Conservation (phyloP, 2,329 filamentous ascomycete species). For the Cercospora zeae-maydis region DNA sequence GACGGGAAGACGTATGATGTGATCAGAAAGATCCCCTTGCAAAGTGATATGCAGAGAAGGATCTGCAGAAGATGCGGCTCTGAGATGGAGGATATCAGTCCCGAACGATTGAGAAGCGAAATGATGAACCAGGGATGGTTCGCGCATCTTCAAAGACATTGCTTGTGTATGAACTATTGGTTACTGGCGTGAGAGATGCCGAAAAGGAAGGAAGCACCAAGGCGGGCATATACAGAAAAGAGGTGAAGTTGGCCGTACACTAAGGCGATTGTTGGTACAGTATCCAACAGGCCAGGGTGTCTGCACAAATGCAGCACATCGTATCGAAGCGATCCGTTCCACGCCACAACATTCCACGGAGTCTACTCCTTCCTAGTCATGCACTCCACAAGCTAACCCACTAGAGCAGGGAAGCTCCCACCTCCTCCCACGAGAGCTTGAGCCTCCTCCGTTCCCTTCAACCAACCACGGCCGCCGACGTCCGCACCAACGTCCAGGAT, state of each 20-base stretch:
- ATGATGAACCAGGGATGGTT: conserved; percentile 30
- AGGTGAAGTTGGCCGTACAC: background rate
- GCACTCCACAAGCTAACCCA: conserved; percentile 36
- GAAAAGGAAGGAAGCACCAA: background rate
- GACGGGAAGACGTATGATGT: conserved; percentile 54
- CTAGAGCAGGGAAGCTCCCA: conserved; percentile 31
- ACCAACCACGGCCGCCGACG: background rate
- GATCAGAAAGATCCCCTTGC: conserved; percentile 48
- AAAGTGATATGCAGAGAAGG: conserved; percentile 22
- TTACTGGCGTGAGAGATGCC: conserved; percentile 11
- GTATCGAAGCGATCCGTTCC: background rate
- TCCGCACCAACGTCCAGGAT: background rate
- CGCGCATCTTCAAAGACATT: conserved; percentile 32
- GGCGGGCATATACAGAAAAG: background rate
- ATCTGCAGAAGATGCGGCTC: conserved; percentile 46
- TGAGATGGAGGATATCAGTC: conserved; percentile 46
- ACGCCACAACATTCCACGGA: background rate
- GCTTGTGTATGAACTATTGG: conserved; percentile 34
- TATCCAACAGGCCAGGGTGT: background rate
- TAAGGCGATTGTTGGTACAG: background rate
- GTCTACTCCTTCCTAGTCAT: background rate
- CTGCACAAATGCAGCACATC: background rate
- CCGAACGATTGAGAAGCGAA: conserved; percentile 22
- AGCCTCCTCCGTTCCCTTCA: background rate
- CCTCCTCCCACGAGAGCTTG: conserved; percentile 4